Evolutionary conservation across 2,329 filamentous ascomycete genomes (phyloP).

Genomic region (Fusarium annulatum): DNA sequence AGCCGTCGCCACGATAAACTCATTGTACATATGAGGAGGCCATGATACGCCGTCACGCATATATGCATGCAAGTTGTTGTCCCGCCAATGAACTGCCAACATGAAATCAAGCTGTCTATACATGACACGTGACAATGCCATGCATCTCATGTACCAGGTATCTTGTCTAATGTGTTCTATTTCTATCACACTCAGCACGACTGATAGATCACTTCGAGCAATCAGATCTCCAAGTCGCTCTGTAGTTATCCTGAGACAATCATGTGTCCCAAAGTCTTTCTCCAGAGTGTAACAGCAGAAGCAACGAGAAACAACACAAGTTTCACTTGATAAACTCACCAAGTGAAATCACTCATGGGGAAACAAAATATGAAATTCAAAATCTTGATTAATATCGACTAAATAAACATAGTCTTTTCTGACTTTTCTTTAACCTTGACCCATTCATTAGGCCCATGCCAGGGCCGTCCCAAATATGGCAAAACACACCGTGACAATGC

Average conservation of each 20-base stretch:
- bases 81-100: conserved; percentile 12
- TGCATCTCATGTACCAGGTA: neutral
- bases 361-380: conserved; percentile 25
- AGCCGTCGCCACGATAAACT: conserved; percentile 34
- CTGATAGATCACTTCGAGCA: neutral
- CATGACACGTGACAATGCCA: neutral
- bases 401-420: conserved; percentile 41
- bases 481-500: conserved; percentile 45
- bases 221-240: neutral
- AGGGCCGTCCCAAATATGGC: conserved; percentile 41
- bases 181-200: neutral
- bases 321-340: neutral
- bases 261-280: neutral
- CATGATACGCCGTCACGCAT: conserved; percentile 8
- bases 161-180: neutral
- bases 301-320: neutral
- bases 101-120: neutral
- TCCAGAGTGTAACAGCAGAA: neutral
- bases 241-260: neutral
- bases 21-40: conserved; percentile 4
- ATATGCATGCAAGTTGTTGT: conserved; percentile 20
- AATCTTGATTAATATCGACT: conserved; percentile 42
- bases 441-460: conserved; percentile 40
- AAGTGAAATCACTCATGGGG: neutral
- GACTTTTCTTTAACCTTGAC: conserved; percentile 46